Base-by-base conservation (phyloP, 139 green algal species). In the Diplosphaera chodatii region DNA sequence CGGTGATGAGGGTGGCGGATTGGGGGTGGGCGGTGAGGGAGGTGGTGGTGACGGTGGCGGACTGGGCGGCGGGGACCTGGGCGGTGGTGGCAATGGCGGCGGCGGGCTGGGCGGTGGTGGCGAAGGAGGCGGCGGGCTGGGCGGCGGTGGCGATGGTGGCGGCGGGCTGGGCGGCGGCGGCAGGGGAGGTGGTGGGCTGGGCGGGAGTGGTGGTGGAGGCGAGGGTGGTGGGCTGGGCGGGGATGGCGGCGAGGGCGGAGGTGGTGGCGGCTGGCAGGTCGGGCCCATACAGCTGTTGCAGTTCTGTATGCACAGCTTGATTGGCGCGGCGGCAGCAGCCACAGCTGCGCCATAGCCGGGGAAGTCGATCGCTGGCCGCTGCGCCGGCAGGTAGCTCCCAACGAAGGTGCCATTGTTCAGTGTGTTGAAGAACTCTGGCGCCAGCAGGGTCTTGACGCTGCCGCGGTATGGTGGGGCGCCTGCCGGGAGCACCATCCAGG, bases 401-500 rank as follows among this genome's bases (percentile, higher is more conserved):
- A 59, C 16, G 48, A 59, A 59, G 48, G 13, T 59, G 48, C 48
- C 48, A 18, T 59, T 59, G 13, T 10, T 59, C 10, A 59, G 48
- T 18, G 48, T 59, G 48, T 21, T 25, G 48, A n/a, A 59, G 10
- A 59, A 25, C 3, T 18, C 48, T 21, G 48, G 48, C 48, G 48
- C 48, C 48, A 59, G 8, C 16, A 59, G 13, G 18, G 8, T 59
- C 16, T 23, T 3, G 3, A 59, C 16, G 18, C 13, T 5, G 10
- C 48, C 48, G 10, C 48, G 8, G 16, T 25, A 59, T 3, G 48
- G 48, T 18, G 48, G 22, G 63, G 37, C 30, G 18, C 33, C 70
- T 20, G 33, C 37, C 74, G 31, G 40, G 13, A 27, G 73, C 73
- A 29, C 65, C 74, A 69, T 80, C 74, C 32, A 80, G 77, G 6